Evolutionary conservation across 2,329 filamentous ascomycete genomes (phyloP), one percentile per base, ranked within the genome.

Genomic region (Aspergillus sergii): DNA sequence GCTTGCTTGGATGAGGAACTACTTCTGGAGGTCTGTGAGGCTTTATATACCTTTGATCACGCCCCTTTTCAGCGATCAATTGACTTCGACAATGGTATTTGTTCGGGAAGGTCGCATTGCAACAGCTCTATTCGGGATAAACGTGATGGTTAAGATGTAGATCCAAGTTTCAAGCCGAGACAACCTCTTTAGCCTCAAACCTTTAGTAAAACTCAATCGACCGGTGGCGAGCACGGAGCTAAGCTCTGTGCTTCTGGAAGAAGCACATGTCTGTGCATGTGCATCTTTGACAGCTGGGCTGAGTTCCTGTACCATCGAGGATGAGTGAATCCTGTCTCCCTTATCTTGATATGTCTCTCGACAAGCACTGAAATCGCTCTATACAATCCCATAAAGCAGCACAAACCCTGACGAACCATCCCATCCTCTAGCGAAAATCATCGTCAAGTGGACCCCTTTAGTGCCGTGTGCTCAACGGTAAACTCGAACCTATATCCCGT

Each of bases 81-180:
- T 34, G 48, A 32, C 48, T n/a, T 21, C 8, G 21, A 21, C 11
- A 39, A 39, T 53, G 51, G 28, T 30, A 54, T 36, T 54, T 21
- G 6, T 4, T 32, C 19, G 48, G 48, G n/a, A 5, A 21, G 51
- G 21, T 23, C 14, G n/a, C 19, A 32, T 26, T 55, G 51, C 10
- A 55, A 26, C 51, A 55, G 51, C 34, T 39, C 51, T 55, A 55
- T 26, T 21, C 32, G 32, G 32, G 51, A 55, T 55, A 55, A 55
- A 54, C 51, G 5, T 41, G 48, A 23, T 39, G 32, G 51, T 39
- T 28, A 3, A 32, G 48, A 16, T 36, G 32, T 39, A 21, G 51
- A 55, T 55, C 51, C 11, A 19, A 39, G 51, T 55, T 55, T 55
- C 51, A 55, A 51, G 14, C 11, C 21, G 51, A 36, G 51, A 55